These are phyloP conservation scores for Talaromyces sp. DNA, from an alignment of 2,329 filamentous ascomycete genomes.

Conservation along the genomic window DNA sequence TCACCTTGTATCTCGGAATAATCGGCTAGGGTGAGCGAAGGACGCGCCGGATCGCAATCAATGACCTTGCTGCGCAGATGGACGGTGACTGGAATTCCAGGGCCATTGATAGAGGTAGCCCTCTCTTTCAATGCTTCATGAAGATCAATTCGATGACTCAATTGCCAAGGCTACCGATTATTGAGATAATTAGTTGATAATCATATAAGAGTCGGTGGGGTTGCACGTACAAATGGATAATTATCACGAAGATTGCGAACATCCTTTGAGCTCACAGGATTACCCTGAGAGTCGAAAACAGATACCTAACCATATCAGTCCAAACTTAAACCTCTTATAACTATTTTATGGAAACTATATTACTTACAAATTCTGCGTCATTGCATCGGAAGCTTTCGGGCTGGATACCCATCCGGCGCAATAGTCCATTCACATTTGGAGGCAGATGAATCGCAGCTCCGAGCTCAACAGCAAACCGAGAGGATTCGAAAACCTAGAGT, in stretches of 20 bases:
- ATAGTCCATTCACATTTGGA: slow-evolving; percentile 61
- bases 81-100: slow-evolving; percentile 10
- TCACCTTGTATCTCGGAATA: slow-evolving; percentile 49
- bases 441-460: slow-evolving; percentile 64
- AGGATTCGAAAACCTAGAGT: slow-evolving; percentile 59
- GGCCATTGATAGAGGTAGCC: slow-evolving; percentile 30
- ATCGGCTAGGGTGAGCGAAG: slow-evolving; percentile 46
- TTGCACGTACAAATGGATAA: slow-evolving; percentile 9
- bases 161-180: slow-evolving; percentile 3
- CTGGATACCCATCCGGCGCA: slow-evolving; percentile 48
- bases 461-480: slow-evolving; percentile 54
- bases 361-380: slow-evolving; percentile 8
- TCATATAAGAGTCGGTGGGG: slow-evolving; percentile 42
- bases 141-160: slow-evolving; percentile 55
- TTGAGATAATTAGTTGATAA: neutral
- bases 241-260: neutral
- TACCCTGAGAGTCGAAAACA: neutral
- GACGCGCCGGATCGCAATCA: slow-evolving; percentile 10
- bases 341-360: neutral
- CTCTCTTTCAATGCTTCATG: slow-evolving; percentile 53
- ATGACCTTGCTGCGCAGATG: neutral
- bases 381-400: slow-evolving; percentile 18
- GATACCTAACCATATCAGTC: neutral
- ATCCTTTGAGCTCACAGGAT: neutral
- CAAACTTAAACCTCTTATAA: too few relatives aligned